Percentiles rank a stretch among this genome's conserved stretches.
phyloP scores from a whole-genome alignment of 2,329 filamentous ascomycete species.

The Verruconis gallopava region DNA sequence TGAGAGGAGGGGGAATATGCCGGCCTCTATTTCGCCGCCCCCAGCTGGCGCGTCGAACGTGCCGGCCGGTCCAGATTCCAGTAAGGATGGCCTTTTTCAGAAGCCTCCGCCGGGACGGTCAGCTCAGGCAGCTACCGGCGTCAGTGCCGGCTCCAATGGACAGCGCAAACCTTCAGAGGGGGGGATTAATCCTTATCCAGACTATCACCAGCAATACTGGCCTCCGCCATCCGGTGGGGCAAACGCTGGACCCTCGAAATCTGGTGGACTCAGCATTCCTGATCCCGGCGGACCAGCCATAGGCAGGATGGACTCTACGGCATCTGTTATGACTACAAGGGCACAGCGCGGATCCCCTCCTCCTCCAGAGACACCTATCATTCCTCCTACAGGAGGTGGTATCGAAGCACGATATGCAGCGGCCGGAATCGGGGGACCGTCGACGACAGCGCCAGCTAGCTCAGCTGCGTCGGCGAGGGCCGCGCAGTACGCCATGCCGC shows the following conservation, averaged over 20 bases:
- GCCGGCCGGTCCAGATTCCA: conserved; percentile 59
- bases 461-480: conserved; percentile 70
- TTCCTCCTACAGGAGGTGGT: conserved; percentile 61
- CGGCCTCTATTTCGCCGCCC: conserved; percentile 59
- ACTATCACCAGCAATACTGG: conserved; percentile 50
- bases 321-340: conserved; percentile 84
- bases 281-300: conserved; percentile 35
- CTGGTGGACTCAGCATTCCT: conserved; percentile 35
- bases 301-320: conserved; percentile 61
- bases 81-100: conserved; percentile 71
- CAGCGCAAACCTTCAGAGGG: conserved; percentile 12
- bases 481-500: conserved; percentile 55
- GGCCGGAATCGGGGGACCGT: conserved; percentile 65
- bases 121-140: conserved; percentile 23
- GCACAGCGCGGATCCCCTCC: conserved; percentile 88
- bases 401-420: conserved; percentile 89
- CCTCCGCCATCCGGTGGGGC: conserved; percentile 34
- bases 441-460: conserved; percentile 3
- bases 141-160: no score
- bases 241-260: conserved; percentile 11
- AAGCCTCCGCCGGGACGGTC: conserved; percentile 35
- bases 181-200: conserved; percentile 31
- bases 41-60: conserved; percentile 40
- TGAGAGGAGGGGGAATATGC: conserved; percentile 68
- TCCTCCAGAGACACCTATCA: conserved; percentile 81